Conservation (phyloP, 306 rosid species). For the Abrus precatorius region DNA sequence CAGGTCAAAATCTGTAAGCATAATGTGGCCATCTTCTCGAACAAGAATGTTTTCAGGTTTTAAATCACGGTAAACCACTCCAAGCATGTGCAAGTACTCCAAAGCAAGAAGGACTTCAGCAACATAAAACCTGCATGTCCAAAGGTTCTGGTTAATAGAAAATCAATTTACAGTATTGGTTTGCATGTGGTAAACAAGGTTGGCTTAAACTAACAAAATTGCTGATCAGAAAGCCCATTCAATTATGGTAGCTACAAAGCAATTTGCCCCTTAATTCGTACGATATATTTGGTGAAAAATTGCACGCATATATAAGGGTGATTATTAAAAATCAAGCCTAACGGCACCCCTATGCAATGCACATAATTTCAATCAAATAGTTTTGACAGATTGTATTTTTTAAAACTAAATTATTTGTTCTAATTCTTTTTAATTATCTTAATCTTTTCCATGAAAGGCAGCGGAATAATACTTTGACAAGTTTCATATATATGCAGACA, state of each 20-base stretch:
- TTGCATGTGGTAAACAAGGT: not conserved
- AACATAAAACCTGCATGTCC: constrained; percentile 75
- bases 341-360: constrained; percentile 13
- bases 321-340: constrained; percentile 11
- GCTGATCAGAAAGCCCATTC: not conserved
- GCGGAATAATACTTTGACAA: not conserved
- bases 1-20: constrained; percentile 93
- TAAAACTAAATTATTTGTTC: not conserved
- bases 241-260: constrained; percentile 5
- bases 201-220: not conserved
- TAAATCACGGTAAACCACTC: constrained; percentile 86
- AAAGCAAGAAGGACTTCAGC: constrained; percentile 93
- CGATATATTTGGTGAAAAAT: constrained; percentile 17
- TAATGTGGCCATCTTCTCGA: constrained; percentile 91
- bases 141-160: constrained; percentile 42
- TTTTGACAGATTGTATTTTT: not conserved
- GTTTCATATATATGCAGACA: not conserved
- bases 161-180: constrained; percentile 5
- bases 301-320: not conserved
- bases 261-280: not conserved
- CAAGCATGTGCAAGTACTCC: constrained; percentile 96
- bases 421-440: not conserved
- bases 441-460: constrained; percentile 6
- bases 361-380: constrained; percentile 17
- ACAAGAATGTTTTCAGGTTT: constrained; percentile 94